These are phyloP conservation scores for Strobilomyces dryophilus DNA, from an alignment of 768 basidiomycete genomes.

Conservation along the genomic window DNA sequence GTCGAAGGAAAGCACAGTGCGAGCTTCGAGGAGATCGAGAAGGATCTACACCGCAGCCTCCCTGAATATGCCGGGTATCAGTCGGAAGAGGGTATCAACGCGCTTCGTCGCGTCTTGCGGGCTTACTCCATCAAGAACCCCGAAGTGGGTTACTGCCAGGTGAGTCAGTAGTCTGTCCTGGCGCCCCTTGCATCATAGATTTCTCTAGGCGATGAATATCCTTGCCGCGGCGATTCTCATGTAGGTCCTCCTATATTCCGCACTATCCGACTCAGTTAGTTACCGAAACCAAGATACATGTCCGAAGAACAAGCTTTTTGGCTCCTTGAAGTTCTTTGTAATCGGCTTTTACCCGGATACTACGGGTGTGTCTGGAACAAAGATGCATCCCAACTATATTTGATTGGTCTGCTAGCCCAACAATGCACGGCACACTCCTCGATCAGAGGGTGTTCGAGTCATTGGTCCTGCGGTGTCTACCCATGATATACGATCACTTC, in stretches of 20 bases:
- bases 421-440: conserved; percentile 98
- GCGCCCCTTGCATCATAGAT: not conserved
- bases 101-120: conserved; percentile 84
- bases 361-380: conserved; percentile 62
- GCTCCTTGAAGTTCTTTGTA: conserved; percentile 92
- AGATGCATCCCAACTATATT: not conserved
- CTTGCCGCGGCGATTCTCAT: conserved; percentile 93
- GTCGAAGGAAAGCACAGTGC: conserved; percentile 76
- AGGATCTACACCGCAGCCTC: conserved; percentile 91
- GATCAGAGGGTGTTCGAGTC: conserved; percentile 98
- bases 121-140: conserved; percentile 97
- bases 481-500: conserved; percentile 94
- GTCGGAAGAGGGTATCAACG: conserved; percentile 76
- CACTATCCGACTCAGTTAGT: conserved; percentile 7
- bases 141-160: conserved; percentile 92
- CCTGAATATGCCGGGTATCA: conserved; percentile 98
- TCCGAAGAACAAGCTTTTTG: conserved; percentile 99
- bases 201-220: conserved; percentile 88
- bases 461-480: conserved; percentile 82
- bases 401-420: conserved; percentile 54
- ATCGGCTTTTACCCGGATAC: conserved; percentile 94
- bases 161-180: conserved; percentile 24
- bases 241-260: conserved; percentile 38
- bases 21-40: conserved; percentile 98
- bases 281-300: conserved; percentile 69